These are phyloP conservation scores for Ilex paraguariensis DNA, from an alignment of 305 asterid genomes.

Conservation along the genomic window DNA sequence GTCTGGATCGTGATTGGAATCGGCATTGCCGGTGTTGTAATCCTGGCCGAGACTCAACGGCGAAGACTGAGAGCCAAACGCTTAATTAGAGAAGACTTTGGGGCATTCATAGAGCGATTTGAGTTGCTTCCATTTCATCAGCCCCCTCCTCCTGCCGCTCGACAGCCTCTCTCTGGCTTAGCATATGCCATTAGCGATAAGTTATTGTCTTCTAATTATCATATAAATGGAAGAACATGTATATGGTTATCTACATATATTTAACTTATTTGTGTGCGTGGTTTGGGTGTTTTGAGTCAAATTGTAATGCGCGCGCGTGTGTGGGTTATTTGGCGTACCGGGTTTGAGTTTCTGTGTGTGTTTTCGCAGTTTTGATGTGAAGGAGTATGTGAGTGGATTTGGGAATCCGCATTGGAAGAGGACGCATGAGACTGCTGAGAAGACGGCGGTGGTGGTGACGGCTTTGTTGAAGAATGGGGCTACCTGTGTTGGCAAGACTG, in stretches of 20 bases:
- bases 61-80: slow-evolving; percentile 52
- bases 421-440: slow-evolving; percentile 70
- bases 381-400: slow-evolving; percentile 76
- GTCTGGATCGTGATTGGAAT: slow-evolving; percentile 85
- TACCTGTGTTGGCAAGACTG: slow-evolving; percentile 77
- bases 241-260: not conserved
- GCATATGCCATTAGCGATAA: slow-evolving; percentile 79
- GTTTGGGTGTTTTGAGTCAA: not conserved
- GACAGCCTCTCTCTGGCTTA: slow-evolving; percentile 60
- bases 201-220: slow-evolving; percentile 21
- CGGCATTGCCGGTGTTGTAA: slow-evolving; percentile 71
- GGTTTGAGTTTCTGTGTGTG: not conserved
- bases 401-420: slow-evolving; percentile 86
- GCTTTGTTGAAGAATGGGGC: slow-evolving; percentile 70
- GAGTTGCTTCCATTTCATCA: slow-evolving; percentile 77
- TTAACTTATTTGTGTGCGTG: not conserved
- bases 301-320: no score
- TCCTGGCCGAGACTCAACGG: slow-evolving; percentile 79
- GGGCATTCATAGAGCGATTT: slow-evolving; percentile 74
- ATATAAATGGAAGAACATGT: not conserved
- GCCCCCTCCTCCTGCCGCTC: slow-evolving; percentile 98
- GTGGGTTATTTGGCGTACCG: not conserved
- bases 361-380: slow-evolving; percentile 66
- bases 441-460: slow-evolving; percentile 71
- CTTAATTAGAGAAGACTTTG: slow-evolving; percentile 59